Conservation (phyloP, 192 early-diverging fungal species). For the Diversispora eburnea region DNA sequence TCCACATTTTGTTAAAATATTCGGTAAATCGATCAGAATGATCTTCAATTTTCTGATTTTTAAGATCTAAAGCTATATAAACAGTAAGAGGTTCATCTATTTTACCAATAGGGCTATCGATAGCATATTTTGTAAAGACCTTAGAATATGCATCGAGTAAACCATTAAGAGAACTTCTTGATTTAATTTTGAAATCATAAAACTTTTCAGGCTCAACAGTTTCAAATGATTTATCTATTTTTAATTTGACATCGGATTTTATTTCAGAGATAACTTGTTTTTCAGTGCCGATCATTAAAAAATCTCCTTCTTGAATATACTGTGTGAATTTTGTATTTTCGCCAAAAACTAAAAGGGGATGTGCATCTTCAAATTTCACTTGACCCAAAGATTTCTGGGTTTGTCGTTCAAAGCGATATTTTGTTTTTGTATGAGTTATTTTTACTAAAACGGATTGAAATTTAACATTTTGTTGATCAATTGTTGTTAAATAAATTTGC, state of each 20-base stretch:
- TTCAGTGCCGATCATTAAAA: slow-evolving; percentile 23
- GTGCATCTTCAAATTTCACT: slow-evolving; percentile 8
- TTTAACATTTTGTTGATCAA: not conserved
- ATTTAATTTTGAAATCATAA: not conserved
- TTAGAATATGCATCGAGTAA: slow-evolving; percentile 21
- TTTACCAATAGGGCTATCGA: not conserved
- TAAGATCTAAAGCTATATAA: not conserved
- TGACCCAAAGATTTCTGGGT: not conserved
- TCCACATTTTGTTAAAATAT: slow-evolving; percentile 1
- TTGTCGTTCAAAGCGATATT: slow-evolving; percentile 14
- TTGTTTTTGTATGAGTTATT: slow-evolving; percentile 19
- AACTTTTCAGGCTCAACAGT: not conserved
- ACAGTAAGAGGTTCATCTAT: slow-evolving; percentile 3
- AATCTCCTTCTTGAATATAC: slow-evolving; percentile 12
- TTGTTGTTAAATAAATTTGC: slow-evolving; percentile 9
- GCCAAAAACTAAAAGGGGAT: slow-evolving; percentile 7
- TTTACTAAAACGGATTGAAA: slow-evolving; percentile 10
- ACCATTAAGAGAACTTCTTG: slow-evolving; percentile 8
- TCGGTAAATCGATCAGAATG: not conserved
- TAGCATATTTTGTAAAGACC: slow-evolving; percentile 24
- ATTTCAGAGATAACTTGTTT: slow-evolving; percentile 17
- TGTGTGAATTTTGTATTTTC: slow-evolving; percentile 18
- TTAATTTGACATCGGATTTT: slow-evolving; percentile 5
- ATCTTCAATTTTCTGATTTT: not conserved
- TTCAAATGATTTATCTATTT: slow-evolving; percentile 2